Evolutionary conservation across 2,329 filamentous ascomycete genomes (phyloP).

Genomic region (Rugonectria rugulosa): DNA sequence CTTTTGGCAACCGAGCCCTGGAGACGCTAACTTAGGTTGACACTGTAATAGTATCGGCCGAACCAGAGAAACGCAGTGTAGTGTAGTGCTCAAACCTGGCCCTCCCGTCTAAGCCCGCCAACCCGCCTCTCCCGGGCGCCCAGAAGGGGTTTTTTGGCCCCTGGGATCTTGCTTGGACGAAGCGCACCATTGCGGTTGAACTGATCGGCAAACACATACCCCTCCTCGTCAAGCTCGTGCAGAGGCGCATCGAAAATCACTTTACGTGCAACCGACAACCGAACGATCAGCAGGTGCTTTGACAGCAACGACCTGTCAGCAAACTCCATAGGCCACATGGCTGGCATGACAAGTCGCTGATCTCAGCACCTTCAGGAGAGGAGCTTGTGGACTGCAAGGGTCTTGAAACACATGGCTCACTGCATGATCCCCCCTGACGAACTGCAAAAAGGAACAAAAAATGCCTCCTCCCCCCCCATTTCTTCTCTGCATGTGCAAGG

Average conservation of each 20-base stretch:
- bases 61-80: background rate
- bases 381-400: background rate
- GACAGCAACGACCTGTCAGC: too few species aligned
- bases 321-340: too few species aligned
- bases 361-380: background rate
- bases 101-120: too few species aligned
- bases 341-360: background rate
- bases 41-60: slow-evolving; percentile 5
- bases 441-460: background rate
- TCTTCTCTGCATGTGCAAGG: background rate
- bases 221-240: background rate
- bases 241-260: background rate
- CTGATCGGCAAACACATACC: background rate
- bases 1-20: background rate
- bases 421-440: background rate
- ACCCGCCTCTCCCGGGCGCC: too few species aligned
- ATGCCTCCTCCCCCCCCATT: background rate
- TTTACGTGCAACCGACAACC: too few species aligned
- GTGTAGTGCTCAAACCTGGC: too few species aligned
- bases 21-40: slow-evolving; percentile 5
- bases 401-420: slow-evolving; percentile 11
- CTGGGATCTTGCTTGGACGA: too few species aligned
- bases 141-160: too few species aligned
- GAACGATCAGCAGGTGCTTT: background rate
- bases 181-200: too few species aligned